These are phyloP conservation scores for Eutrema heterophyllum DNA, from an alignment of 345 rosid species.

Conservation along the genomic window DNA sequence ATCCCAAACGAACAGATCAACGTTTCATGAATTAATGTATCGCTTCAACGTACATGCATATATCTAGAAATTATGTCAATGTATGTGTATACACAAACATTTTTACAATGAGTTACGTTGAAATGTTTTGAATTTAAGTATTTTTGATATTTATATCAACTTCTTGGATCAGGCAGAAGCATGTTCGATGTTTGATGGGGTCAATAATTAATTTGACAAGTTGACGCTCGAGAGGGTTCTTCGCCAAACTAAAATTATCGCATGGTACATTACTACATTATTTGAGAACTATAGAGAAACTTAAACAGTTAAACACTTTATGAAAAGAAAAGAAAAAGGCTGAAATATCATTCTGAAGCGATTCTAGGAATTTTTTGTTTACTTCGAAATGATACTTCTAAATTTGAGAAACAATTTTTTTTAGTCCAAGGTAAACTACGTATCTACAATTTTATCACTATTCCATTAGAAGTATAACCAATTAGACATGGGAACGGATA, in stretches of 20 bases:
- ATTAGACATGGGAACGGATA: too few species aligned
- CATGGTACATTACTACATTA: not conserved
- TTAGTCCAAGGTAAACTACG: too few species aligned
- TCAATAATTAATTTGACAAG: constrained; percentile 29
- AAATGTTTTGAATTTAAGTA: not conserved
- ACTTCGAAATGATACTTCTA: too few species aligned
- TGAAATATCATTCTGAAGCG: not conserved
- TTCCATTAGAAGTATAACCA: too few species aligned
- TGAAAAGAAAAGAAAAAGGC: not conserved
- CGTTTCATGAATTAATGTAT: constrained; percentile 15
- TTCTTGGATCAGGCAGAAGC: constrained; percentile 32
- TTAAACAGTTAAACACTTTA: not conserved
- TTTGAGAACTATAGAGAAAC: not conserved
- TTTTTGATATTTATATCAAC: not conserved
- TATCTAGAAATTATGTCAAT: constrained; percentile 14
- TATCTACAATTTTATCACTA: too few species aligned
- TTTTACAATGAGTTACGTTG: not conserved
- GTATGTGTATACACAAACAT: constrained; percentile 34
- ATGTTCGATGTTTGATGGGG: constrained; percentile 33
- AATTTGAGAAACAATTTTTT: too few species aligned
- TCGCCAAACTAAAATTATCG: not conserved
- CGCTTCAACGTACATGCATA: constrained; percentile 11
- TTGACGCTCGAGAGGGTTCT: constrained; percentile 20
- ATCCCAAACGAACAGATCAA: constrained; percentile 3
- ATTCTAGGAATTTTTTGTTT: not conserved